phyloP scores from a whole-genome alignment of 2,329 filamentous ascomycete species.

The Fonsecaea pugnacius region DNA sequence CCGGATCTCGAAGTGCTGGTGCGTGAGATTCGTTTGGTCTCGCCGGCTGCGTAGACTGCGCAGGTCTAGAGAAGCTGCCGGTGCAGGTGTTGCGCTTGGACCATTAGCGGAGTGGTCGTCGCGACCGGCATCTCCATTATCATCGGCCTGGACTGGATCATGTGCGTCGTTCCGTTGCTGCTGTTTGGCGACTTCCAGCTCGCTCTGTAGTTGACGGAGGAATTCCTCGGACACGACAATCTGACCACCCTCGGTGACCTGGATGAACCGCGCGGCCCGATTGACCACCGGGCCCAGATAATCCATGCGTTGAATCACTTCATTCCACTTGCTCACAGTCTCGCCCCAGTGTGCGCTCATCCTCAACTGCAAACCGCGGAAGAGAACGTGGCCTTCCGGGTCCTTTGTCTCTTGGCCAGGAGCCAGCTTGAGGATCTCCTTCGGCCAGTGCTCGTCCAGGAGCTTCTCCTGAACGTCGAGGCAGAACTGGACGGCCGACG shows the following conservation, averaged over 20 bases:
- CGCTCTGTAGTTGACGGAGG: conserved; percentile 26
- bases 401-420: conserved; percentile 29
- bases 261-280: conserved; percentile 34
- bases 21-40: conserved; percentile 23
- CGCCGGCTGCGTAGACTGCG: conserved; percentile 16
- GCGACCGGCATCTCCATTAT: too few relatives aligned
- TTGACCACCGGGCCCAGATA: conserved; percentile 36
- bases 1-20: conserved; percentile 31
- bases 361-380: conserved; percentile 33
- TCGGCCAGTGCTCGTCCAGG: conserved; percentile 33
- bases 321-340: conserved; percentile 35
- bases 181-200: conserved; percentile 17
- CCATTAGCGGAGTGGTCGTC: background rate
- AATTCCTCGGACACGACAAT: conserved; percentile 35
- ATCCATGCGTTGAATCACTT: conserved; percentile 35
- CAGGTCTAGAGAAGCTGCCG: conserved; percentile 8
- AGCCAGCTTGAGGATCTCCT: conserved; percentile 29
- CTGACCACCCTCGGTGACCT: conserved; percentile 35
- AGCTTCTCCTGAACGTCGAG: conserved; percentile 34
- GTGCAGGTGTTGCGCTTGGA: background rate
- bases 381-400: conserved; percentile 29
- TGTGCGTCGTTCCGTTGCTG: background rate
- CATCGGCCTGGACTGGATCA: background rate
- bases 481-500: conserved; percentile 34
- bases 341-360: conserved; percentile 35